Percentiles rank a stretch among this genome's conserved stretches.
Conservation (phyloP, 306 rosid species). For the Arachis hypogaea region DNA sequence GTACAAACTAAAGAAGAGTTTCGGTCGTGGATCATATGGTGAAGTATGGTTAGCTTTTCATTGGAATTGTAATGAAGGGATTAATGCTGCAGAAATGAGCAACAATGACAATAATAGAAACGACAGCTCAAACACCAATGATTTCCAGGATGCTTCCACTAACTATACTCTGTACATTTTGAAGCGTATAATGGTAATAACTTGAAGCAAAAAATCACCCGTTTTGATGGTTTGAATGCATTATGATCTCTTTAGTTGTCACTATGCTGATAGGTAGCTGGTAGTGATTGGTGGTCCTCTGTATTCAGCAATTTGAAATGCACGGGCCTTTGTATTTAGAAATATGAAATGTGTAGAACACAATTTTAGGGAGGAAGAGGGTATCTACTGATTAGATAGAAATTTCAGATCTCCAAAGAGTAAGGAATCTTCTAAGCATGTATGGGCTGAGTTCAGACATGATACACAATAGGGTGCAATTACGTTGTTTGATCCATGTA, state of each 20-base stretch:
- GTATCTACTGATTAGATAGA: background rate
- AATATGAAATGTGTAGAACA: background rate
- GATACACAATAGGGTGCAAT: no score
- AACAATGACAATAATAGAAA: slow-evolving; percentile 44
- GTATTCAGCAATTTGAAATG: background rate
- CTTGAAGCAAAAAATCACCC: slow-evolving; percentile 27
- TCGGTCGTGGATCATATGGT: slow-evolving; percentile 96
- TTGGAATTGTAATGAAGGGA: slow-evolving; percentile 73
- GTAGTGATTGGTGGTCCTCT: background rate
- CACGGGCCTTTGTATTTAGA: background rate
- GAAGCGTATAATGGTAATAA: slow-evolving; percentile 92
- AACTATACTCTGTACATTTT: slow-evolving; percentile 74
- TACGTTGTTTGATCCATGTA: no score
- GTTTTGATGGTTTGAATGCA: slow-evolving; percentile 37
- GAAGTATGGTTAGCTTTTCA: slow-evolving; percentile 98
- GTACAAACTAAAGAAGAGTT: slow-evolving; percentile 80
- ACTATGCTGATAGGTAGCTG: background rate
- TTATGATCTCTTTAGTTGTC: slow-evolving; percentile 30
- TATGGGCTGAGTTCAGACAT: no score
- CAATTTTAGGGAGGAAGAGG: background rate
- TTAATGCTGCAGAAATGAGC: slow-evolving; percentile 47
- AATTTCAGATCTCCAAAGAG: background rate
- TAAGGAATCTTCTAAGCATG: background rate
- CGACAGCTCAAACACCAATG: slow-evolving; percentile 51
- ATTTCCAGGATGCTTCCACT: slow-evolving; percentile 54